Evolutionary conservation across 495 filamentous ascomycete species (phyloP), one percentile per base, ranked within the genome.

Genomic region (Penicillium alfredii): DNA sequence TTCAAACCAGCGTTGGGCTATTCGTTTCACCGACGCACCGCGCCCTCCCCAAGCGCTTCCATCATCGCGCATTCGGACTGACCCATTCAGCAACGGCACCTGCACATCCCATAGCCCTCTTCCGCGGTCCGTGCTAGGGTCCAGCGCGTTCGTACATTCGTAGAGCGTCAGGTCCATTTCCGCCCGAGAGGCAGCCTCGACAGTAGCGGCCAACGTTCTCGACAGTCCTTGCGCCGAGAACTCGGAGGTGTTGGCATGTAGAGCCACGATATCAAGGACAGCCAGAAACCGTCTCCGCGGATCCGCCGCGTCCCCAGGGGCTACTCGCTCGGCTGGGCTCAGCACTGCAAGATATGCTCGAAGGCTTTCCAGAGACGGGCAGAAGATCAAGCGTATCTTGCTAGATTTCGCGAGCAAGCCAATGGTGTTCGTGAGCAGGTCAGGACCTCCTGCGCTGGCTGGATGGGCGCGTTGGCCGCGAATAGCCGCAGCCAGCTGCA

Each of bases 191-290:
- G 81, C 78, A 6, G 77, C 67, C 47, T 93, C 88, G 17, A 89
- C 76, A 5, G 82, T 61, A 14, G 60, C 56, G 8, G 88, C 74
- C 10, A 84, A 64, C 4, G 80, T 85, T 49, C 78, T 76, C 32
- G 76, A 76, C 4, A 95, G 56, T 0, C 87, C 88, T 55, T 94
- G 88, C 0, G 81, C 86, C 27, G 84, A 88, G 71, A 83, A 89
- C 49, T 92, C 86, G 37, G 76, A 75, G 4, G 84, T 89, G 17
- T 69, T 59, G n/a, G 67, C 67, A 60, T 94, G 88, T 22, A 86
- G 56, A 18, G 66, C 58, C 8, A 93, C 47, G 29, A 82, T 66
- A 35, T 85, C 77, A 41, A 85, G 74, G 8, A 89, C 56, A 8
- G 79, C 68, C 9, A 94, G 58, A 15, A 76, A 51, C 10, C 65